These are phyloP conservation scores for Pseudovirgaria hyperparasitica DNA, from an alignment of 2,329 filamentous ascomycete genomes.

Conservation along the genomic window DNA sequence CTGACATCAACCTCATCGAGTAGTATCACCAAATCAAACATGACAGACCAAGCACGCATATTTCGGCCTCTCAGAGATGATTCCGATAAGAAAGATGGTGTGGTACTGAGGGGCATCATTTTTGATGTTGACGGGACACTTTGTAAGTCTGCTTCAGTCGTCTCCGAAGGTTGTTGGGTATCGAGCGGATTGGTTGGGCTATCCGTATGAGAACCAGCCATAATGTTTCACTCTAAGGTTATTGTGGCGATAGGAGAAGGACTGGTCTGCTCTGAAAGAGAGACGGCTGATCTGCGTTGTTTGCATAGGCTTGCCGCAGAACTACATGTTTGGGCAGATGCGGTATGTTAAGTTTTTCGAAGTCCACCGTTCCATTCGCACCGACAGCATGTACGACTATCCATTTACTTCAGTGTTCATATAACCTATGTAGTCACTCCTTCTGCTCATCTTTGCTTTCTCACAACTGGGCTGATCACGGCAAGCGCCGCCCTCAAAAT, in stretches of 20 bases:
- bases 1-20: no score
- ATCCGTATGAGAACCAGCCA: slow-evolving; percentile 2
- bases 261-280: no score
- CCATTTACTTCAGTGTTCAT: not conserved
- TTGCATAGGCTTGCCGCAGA: slow-evolving; percentile 63
- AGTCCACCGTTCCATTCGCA: not conserved
- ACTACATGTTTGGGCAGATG: slow-evolving; percentile 93
- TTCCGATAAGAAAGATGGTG: slow-evolving; percentile 26
- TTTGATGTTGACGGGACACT: slow-evolving; percentile 96
- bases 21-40: no score
- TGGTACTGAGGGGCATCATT: slow-evolving; percentile 46
- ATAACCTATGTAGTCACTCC: not conserved
- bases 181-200: not conserved
- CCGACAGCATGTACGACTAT: not conserved
- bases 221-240: not conserved
- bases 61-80: no score
- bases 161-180: not conserved
- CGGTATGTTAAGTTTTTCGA: slow-evolving; percentile 28
- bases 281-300: no score
- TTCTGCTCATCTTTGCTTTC: not conserved
- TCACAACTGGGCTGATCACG: not conserved
- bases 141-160: slow-evolving; percentile 44
- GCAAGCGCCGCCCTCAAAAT: slow-evolving; percentile 54
- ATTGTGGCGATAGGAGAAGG: no score
- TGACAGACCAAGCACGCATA: no score